phyloP scores from a whole-genome alignment of 345 rosid genomes.

The Acer campestre region DNA sequence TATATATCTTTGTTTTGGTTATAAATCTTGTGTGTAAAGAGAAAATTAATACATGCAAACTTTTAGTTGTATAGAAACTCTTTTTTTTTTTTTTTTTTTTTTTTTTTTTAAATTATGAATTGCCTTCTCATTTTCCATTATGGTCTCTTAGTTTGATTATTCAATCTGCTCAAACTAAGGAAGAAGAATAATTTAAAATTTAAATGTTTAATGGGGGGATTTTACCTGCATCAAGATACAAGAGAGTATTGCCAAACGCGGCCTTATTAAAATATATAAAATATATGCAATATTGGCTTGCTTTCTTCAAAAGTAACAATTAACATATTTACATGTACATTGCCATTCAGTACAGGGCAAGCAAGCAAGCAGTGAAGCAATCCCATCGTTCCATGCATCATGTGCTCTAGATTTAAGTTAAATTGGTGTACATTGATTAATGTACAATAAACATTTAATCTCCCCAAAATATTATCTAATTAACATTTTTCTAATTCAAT shows the following conservation, averaged over 20 bases:
- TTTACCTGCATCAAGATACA: not conserved
- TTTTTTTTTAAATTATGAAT: not conserved
- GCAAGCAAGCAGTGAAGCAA: not conserved
- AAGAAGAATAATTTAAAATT: not conserved
- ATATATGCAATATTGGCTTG: not conserved
- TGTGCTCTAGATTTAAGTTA: not conserved
- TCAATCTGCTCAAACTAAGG: not conserved
- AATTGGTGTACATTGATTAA: not conserved
- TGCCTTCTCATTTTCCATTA: not conserved
- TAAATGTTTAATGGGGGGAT: too few relatives aligned
- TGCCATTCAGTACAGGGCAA: not conserved
- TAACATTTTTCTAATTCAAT: not conserved
- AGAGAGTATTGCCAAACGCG: not conserved
- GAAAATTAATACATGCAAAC: slow-evolving; percentile 2
- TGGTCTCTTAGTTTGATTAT: not conserved
- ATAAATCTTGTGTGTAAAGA: slow-evolving; percentile 8
- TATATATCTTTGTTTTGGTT: not conserved
- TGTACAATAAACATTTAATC: not conserved
- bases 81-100: not conserved
- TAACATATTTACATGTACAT: not conserved
- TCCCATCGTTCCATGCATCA: not conserved
- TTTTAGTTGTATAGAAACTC: not conserved
- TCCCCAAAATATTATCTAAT: not conserved
- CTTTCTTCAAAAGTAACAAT: not conserved
- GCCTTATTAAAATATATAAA: not conserved